Evolutionary conservation across 2,329 filamentous ascomycete species (phyloP).

Genomic region (Talaromyces piceae): DNA sequence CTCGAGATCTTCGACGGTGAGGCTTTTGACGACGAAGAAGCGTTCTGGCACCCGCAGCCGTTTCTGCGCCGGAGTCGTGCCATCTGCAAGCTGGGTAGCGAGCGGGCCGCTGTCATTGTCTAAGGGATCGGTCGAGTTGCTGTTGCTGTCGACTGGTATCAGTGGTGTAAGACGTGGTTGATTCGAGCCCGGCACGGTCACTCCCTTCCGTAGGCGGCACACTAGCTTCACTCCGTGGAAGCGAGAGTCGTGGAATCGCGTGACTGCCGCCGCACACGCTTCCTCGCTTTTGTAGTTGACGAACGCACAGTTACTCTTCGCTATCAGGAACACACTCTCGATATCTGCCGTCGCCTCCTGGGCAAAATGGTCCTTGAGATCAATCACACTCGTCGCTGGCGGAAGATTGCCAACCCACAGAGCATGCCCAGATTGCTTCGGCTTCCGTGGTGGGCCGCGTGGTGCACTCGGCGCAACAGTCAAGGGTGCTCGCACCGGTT

Average conservation of each 20-base stretch:
- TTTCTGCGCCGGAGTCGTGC: neutral
- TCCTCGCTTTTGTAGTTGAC: constrained; percentile 84
- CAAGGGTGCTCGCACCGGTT: neutral
- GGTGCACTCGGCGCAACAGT: constrained; percentile 32
- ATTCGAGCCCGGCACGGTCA: constrained; percentile 31
- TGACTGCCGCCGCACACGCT: constrained; percentile 68
- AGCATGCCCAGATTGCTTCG: constrained; percentile 69
- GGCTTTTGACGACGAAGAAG: constrained; percentile 88
- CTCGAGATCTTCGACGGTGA: constrained; percentile 85
- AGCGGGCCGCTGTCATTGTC: constrained; percentile 13
- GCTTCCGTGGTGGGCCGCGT: constrained; percentile 59
- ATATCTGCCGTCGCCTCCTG: constrained; percentile 66
- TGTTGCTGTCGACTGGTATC: neutral
- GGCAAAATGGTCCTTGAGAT: constrained; percentile 85
- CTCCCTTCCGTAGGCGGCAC: constrained; percentile 64
- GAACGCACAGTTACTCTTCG: constrained; percentile 95
- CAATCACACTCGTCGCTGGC: constrained; percentile 70
- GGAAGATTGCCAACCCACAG: constrained; percentile 95
- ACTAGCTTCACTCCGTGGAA: constrained; percentile 82
- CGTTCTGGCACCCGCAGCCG: constrained; percentile 53
- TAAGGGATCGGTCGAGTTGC: constrained; percentile 23
- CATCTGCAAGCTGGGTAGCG: constrained; percentile 9
- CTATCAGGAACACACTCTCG: constrained; percentile 87
- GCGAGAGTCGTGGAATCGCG: constrained; percentile 80
- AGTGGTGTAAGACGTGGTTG: constrained; percentile 34